phyloP scores from a whole-genome alignment of 2,329 filamentous ascomycete species.

The Ceratocystis papillata region DNA sequence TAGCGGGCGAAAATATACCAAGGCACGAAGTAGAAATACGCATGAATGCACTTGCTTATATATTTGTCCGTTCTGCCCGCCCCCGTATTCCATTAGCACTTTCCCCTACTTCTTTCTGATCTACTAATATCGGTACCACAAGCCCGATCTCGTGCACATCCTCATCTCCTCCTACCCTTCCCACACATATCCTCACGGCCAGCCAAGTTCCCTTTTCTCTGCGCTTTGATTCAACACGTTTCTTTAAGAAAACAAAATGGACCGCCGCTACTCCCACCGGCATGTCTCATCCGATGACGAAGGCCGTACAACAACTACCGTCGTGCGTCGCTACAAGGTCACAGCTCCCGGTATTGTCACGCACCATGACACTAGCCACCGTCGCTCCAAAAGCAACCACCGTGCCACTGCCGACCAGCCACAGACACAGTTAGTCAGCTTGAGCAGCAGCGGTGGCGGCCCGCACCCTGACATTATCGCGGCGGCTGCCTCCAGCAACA shows the following conservation, averaged over 20 bases:
- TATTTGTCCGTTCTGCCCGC: no score
- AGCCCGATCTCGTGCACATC: no score
- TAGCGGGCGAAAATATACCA: not conserved
- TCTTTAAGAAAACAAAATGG: not conserved
- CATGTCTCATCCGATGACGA: conserved; percentile 37
- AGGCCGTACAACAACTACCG: conserved; percentile 37
- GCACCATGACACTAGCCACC: conserved; percentile 39
- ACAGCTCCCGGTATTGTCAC: conserved; percentile 34
- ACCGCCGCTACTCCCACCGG: conserved; percentile 25
- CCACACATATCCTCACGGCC: not conserved
- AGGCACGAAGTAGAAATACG: not conserved
- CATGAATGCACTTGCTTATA: no score
- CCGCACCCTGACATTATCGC: conserved; percentile 27
- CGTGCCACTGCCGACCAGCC: conserved; percentile 25
- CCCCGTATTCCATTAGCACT: no score
- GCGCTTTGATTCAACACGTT: no score
- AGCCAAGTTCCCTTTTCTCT: not conserved
- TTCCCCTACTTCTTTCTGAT: no score
- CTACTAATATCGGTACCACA: no score
- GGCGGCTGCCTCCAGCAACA: conserved; percentile 28
- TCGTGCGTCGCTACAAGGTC: conserved; percentile 46
- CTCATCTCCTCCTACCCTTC: no score
- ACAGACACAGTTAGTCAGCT: conserved; percentile 44
- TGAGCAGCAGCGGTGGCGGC: conserved; percentile 30
- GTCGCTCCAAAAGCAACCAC: conserved; percentile 34